Evolutionary conservation across 2,329 filamentous ascomycete species (phyloP), one percentile per base, ranked within the genome.

Genomic region (Alternaria ventricosa): DNA sequence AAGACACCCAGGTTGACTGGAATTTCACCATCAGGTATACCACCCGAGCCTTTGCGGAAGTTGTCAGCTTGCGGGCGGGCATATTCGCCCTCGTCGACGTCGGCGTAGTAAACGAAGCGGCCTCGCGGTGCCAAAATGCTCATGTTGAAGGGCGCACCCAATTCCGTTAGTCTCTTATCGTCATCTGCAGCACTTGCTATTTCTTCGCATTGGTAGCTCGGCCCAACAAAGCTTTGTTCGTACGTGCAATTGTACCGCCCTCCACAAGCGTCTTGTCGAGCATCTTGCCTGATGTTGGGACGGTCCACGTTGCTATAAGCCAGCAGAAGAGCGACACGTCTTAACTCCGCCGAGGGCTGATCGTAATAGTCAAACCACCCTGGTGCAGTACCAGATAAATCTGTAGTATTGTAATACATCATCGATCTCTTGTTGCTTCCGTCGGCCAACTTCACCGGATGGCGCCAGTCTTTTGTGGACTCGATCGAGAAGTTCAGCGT

Each of bases 331-430:
- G 79, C 76, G 5, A 78, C 63, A 15, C 74, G 69, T 13, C 57
- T 67, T 2, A 75, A 46, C 51, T 77, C 73, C 10, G 72, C 67
- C 18, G 76, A 78, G 2, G 77, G 77, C 56, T 77, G 72, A 30
- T 79, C 77, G 50, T 75, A 80, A 33, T 79, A 80, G 49, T 80
- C 78, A 33, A 78, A 79, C 67, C 71, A 78, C 0, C 71, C 72
- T 15, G 64, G 57, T 2, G 47, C 30, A 6, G 50, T 66, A 0
- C 55, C 70, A 5, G 63, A 30, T 1, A 66, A 56, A 51, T 77
- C 74, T 1, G 78, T 80, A 2, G 78, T 80, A 36, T 80, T 80
- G 60, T 72, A 78, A 55, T 70, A 79, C 64, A 77, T 72, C 7
- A 79, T 18, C 0, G 75, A 76, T 54, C 68, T 71, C 55, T 71